phyloP scores from a whole-genome alignment of 2,329 filamentous ascomycete genomes.

The Pseudogymnoascus sp. region DNA sequence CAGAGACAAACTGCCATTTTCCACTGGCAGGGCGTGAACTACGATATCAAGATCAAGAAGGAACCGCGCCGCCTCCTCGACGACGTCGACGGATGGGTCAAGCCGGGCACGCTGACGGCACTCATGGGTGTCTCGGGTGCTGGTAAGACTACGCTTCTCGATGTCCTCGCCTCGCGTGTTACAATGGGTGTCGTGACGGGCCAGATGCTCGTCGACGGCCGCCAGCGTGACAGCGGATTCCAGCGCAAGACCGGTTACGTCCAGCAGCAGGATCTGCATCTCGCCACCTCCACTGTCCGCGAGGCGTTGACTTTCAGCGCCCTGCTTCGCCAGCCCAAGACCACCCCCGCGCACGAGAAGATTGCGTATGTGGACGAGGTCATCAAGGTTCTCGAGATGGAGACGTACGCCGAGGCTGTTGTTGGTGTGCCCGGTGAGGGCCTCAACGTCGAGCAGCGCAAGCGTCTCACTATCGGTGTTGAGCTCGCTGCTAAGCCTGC shows the following conservation, averaged over 20 bases:
- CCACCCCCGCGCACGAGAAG: constrained; percentile 69
- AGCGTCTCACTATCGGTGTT: constrained; percentile 85
- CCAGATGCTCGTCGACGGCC: constrained; percentile 64
- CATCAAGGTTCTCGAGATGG: constrained; percentile 85
- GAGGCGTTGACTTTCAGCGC: constrained; percentile 85
- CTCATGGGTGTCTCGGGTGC: constrained; percentile 71
- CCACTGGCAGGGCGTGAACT: constrained; percentile 35
- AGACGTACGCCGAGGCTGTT: constrained; percentile 80
- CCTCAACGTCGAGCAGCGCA: constrained; percentile 63
- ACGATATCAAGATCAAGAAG: constrained; percentile 67
- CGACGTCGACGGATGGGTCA: constrained; percentile 86
- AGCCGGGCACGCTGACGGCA: constrained; percentile 82
- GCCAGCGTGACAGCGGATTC: constrained; percentile 70
- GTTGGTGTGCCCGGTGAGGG: constrained; percentile 88
- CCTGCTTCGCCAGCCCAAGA: constrained; percentile 71
- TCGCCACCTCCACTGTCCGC: constrained; percentile 76
- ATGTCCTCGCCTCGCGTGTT: constrained; percentile 76
- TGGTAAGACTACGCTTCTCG: constrained; percentile 87
- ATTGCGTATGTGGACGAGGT: constrained; percentile 82
- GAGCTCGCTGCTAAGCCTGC: constrained; percentile 89
- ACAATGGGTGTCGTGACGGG: constrained; percentile 85
- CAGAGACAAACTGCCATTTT: constrained; percentile 16
- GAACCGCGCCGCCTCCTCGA: constrained; percentile 71
- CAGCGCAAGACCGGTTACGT: constrained; percentile 90
- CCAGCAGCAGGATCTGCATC: constrained; percentile 84